Base-by-base conservation (phyloP, 2,329 filamentous ascomycete species). In the Pseudocercospora fuligena region DNA sequence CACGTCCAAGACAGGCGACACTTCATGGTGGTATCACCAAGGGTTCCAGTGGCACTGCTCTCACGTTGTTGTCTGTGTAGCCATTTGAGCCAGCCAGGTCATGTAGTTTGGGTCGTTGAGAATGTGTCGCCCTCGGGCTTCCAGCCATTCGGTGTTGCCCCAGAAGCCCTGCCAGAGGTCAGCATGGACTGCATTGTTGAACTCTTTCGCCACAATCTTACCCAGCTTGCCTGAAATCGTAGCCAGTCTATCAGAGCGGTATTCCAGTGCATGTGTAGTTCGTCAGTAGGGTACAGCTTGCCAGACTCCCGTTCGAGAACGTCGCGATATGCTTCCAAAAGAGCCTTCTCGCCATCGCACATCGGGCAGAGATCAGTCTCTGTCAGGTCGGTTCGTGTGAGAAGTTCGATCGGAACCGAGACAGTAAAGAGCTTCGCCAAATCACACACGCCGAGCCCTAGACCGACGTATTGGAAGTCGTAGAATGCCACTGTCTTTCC, bases 391-490 rank as follows among this genome's bases (percentile, higher is more conserved):
- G 36, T 21, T 1, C 29, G 16, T 8, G 47, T 56, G 0, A 91
- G 81, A 81, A 89, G 83, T 2, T 78, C 69, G 6, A 86, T 43
- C 0, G 88, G 87, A 0, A 90, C 82, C 1, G 88, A 90, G 75
- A 88, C 90, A 0, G 88, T 90, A 66, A 90, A 89, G 0, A 90
- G 76, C 73, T 90, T 90, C 1, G 88, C 88, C 0, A 91, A 78
- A 74, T 91, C 89, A 69, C 88, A 89, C 0, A 87, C 88, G 0
- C 89, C 89, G 0, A 90, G 74, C 0, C 89, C 89, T 0, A 90
- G 76, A 0, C 89, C 89, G 0, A 86, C 84, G 70, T 91, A 91
- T 70, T 91, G 89, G 64, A 91, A 91, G 73, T 91, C 89, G 72
- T 88, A 90, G 69, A 91, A 89, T 0, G 87, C 88, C 1, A 88